Conservation (phyloP, 257 asterid genomes). For the Eustoma russellianum region DNA sequence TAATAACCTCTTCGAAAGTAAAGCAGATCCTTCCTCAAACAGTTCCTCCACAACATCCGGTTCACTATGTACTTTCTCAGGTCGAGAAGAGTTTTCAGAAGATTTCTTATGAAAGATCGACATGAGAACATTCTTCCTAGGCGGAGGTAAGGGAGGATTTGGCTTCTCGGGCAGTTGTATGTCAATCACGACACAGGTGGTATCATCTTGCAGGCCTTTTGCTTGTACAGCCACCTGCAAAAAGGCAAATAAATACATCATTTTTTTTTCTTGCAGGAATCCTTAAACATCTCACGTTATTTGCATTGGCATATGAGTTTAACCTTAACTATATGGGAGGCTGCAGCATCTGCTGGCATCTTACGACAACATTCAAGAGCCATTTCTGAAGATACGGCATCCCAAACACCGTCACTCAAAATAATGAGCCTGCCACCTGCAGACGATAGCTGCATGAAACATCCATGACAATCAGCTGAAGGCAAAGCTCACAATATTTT, state of each 20-base stretch:
- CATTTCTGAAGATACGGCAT: slow-evolving; percentile 74
- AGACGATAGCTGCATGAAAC: slow-evolving; percentile 60
- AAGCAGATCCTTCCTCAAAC: slow-evolving; percentile 93
- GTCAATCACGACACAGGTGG: slow-evolving; percentile 95
- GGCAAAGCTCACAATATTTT: neutral
- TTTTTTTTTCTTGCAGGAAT: neutral
- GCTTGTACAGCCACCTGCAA: slow-evolving; percentile 74
- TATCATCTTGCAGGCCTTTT: slow-evolving; percentile 93
- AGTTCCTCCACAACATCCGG: slow-evolving; percentile 78
- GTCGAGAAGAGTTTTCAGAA: slow-evolving; percentile 49
- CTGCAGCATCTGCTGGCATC: slow-evolving; percentile 82
- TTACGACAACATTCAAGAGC: slow-evolving; percentile 87
- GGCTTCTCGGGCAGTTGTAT: slow-evolving; percentile 62
- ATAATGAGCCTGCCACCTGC: slow-evolving; percentile 88
- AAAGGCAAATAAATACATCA: slow-evolving; percentile 6
- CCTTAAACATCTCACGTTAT: neutral
- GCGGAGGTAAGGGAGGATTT: slow-evolving; percentile 47
- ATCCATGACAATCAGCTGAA: slow-evolving; percentile 6
- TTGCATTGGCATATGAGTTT: neutral
- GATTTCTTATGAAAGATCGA: slow-evolving; percentile 69
- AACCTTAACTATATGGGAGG: slow-evolving; percentile 88
- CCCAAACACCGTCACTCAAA: slow-evolving; percentile 99
- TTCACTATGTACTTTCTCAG: slow-evolving; percentile 48
- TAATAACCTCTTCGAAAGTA: slow-evolving; percentile 76
- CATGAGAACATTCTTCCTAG: slow-evolving; percentile 72